Evolutionary conservation across 192 early-diverging fungal species (phyloP), one percentile per base, ranked within the genome.

Genomic region (Coemansia sp.): DNA sequence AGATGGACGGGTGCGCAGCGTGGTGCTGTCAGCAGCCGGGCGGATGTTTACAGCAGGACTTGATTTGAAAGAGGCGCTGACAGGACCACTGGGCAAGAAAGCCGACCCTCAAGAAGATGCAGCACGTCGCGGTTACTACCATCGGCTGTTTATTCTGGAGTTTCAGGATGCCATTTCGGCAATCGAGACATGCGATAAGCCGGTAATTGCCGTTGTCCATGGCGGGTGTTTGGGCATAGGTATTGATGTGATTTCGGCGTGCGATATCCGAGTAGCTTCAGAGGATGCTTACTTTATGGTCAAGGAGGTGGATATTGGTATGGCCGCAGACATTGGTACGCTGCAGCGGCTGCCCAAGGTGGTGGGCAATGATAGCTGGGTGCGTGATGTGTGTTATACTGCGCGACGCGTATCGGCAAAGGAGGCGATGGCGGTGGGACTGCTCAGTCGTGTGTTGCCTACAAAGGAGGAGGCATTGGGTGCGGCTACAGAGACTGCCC

Each of bases 331-430:
- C 68, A 70, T 93, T 19, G 92, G 91, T 35, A 94, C 93, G 21
- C 81, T 99, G 50, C 96, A 99, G 79, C 85, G 96, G 21, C 78
- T 99, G 18, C 94, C 94, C 48, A 97, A 97, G 78, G 81, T 96
- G 6, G 91, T 93, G 45, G 94, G 90, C 20, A 97, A 95, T 77
- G 74, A 85, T 55, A 87, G 86, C 68, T 88, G 89, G 87, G 88
- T 95, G 31, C 89, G 93, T 63, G 96, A 99, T 55, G 68, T 93
- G 9, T 92, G 89, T 64, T 83, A 87, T 36, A 95, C 94, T 13
- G 94, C 84, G 2, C 86, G 94, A 58, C 80, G 78, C 75, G 83
- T 91, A 43, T 38, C 69, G 19, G 82, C 83, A 0, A 61, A 72
- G 11, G 90, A 94, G 57, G 90, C 88, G 0, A 63, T 76, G 19